phyloP scores from a whole-genome alignment of 2,329 filamentous ascomycete genomes.

The Alternaria burnsii region DNA sequence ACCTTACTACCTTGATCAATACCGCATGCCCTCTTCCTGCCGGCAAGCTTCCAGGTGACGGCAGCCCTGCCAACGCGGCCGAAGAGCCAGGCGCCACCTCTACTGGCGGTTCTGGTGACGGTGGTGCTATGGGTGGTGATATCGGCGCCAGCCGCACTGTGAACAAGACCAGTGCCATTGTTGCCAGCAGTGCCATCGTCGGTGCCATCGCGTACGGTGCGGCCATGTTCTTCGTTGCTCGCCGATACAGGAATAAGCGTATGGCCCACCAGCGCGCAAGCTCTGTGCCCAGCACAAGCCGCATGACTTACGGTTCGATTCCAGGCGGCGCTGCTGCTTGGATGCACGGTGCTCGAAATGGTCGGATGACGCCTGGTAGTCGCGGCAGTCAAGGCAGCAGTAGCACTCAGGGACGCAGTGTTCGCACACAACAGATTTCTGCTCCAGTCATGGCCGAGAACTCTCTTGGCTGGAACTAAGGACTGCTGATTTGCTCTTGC shows the following conservation, averaged over 20 bases:
- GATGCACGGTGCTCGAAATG: conserved; percentile 56
- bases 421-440: conserved; percentile 78
- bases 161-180: conserved; percentile 70
- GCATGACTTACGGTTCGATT: conserved; percentile 51
- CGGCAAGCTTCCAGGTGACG: conserved; percentile 51
- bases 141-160: conserved; percentile 64
- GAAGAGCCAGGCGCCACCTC: conserved; percentile 50
- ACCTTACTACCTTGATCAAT: conserved; percentile 84
- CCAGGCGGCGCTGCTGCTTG: conserved; percentile 58
- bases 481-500: background rate
- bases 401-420: conserved; percentile 72
- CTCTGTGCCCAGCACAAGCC: conserved; percentile 77
- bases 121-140: conserved; percentile 61
- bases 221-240: conserved; percentile 92
- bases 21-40: conserved; percentile 76
- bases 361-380: conserved; percentile 52
- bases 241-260: conserved; percentile 88
- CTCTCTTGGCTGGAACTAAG: conserved; percentile 92
- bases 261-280: conserved; percentile 78
- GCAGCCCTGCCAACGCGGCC: conserved; percentile 50
- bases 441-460: conserved; percentile 93
- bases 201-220: conserved; percentile 88
- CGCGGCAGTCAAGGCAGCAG: conserved; percentile 49
- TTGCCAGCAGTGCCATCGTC: conserved; percentile 79
- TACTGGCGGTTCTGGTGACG: conserved; percentile 51